Evolutionary conservation across 331 rosid genomes (phyloP).

Genomic region (Arachis monticola): DNA sequence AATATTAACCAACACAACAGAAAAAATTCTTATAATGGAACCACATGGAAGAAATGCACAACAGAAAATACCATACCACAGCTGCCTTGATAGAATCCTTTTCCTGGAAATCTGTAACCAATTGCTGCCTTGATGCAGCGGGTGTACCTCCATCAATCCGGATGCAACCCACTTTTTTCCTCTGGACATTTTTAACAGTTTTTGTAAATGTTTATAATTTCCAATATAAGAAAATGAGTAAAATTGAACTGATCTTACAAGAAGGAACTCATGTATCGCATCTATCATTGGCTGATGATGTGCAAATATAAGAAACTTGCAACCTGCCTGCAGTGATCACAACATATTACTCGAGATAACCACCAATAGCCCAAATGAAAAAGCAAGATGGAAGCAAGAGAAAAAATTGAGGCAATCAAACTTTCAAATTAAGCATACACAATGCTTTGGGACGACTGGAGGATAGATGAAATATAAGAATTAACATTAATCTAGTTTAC

Average conservation of each 20-base stretch:
- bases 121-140: conserved; percentile 72
- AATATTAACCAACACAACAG: conserved; percentile 26
- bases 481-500: neutral
- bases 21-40: conserved; percentile 22
- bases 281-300: conserved; percentile 93
- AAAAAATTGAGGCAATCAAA: conserved; percentile 19
- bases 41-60: neutral
- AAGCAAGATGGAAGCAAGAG: neutral
- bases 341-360: conserved; percentile 10
- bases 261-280: conserved; percentile 80
- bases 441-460: no score
- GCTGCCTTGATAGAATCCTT: conserved; percentile 87
- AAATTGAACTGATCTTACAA: conserved; percentile 61
- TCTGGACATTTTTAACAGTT: conserved; percentile 60
- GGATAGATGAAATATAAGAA: no score
- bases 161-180: conserved; percentile 90
- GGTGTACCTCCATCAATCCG: conserved; percentile 90
- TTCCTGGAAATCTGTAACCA: conserved; percentile 90
- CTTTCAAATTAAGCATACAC: neutral
- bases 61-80: conserved; percentile 66
- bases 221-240: conserved; percentile 38
- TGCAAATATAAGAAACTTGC: conserved; percentile 97
- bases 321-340: conserved; percentile 76
- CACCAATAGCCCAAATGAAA: conserved; percentile 22
- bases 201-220: conserved; percentile 41